Base-by-base conservation (phyloP, 2,329 filamentous ascomycete species). In the Myriosclerotinia duriaeana region DNA sequence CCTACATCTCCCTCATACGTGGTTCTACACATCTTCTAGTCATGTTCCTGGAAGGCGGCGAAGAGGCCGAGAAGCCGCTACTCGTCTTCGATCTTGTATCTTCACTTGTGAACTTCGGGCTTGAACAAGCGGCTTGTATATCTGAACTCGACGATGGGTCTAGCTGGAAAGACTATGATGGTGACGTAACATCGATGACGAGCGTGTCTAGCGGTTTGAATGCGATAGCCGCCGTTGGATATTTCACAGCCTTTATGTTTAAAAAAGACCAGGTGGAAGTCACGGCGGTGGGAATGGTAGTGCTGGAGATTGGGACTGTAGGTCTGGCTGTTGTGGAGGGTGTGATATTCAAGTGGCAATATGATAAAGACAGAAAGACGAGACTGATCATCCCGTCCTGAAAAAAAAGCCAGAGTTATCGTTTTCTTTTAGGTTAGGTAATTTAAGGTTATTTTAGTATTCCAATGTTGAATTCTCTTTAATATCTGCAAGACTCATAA, bases 81-180 rank as follows among this genome's bases (percentile, higher is more conserved):
- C 50, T 53, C n/a, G 50, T 53, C 50, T 53, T 53, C 50, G 50
- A 53, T 26, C 50, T 53, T 34, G 22, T 34, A 53, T 26, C 50
- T 26, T 53, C 22, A 26, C 50, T 53, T 34, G 26, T 34, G 22
- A 34, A 26, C n/a, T 53, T 53, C 11, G 50, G 50, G 22, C 50
- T 53, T 26, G n/a, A 34, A 34, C 50, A 53, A 53, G 26, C 50
- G n/a, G 50, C 26, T 26, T 53, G 22, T 26, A 53, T 34, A 34
- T 34, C 22, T 17, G 50, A 53, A 53, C 5, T 30, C 26, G 22
- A 53, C n/a, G 50, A 26, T 26, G 22, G 50, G n/a, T 26, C n/a
- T 53, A 34, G 26, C n/a, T 53, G 50, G 50, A 17, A 53, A 53
- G 50, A 53, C 26, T 53, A 53, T 53, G n/a, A 53, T 53, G n/a